Base-by-base conservation (phyloP, 192 early-diverging fungal species). In the Backusella luteola region DNA sequence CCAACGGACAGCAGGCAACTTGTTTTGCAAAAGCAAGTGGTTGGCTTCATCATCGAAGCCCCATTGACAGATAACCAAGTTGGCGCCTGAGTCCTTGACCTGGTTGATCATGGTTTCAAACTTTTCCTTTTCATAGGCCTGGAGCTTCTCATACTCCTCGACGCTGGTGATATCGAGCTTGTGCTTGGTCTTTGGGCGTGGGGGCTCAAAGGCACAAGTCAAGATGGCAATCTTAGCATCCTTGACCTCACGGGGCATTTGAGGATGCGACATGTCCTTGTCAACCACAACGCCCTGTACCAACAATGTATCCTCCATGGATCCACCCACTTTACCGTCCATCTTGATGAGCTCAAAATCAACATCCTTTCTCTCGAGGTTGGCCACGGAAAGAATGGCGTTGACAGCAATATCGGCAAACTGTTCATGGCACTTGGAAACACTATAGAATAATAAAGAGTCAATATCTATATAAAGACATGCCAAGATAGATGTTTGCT, bases 281-380 rank as follows among this genome's bases (percentile, higher is more conserved):
- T 99, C 98, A 34, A 99, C 91, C n/a, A 99, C 93, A 77, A 99
- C 97, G 79, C 98, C 98, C 79, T 93, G 91, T 11, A 99, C 97
- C 42, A 99, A 86, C 75, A 92, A 84, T 68, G 97, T 96, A 80
- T 99, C 97, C 36, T 89, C 89, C 75, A 99, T 84, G 67, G 97
- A 98, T 29, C 97, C 98, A 76, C 98, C 98, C 66, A 98, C 92
- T 83, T 98, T 98, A 78, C 98, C 97, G 80, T 99, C 98, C 56
- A 99, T 89, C 88, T 99, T 99, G 89, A 99, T 99, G 82, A 99
- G 88, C 87, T 99, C 98, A 89, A 99, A 99, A 87, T 99, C 97
- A 67, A 99, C 98, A 80, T 99, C 98, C 85, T 97, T 97, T 77
- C 96, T 93, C 79, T 99, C 97, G 78, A 99, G 87, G 82, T 99